Evolutionary conservation across 345 rosid genomes (phyloP), one percentile per base, ranked within the genome.

Genomic region (Gossypium rotundifolium): DNA sequence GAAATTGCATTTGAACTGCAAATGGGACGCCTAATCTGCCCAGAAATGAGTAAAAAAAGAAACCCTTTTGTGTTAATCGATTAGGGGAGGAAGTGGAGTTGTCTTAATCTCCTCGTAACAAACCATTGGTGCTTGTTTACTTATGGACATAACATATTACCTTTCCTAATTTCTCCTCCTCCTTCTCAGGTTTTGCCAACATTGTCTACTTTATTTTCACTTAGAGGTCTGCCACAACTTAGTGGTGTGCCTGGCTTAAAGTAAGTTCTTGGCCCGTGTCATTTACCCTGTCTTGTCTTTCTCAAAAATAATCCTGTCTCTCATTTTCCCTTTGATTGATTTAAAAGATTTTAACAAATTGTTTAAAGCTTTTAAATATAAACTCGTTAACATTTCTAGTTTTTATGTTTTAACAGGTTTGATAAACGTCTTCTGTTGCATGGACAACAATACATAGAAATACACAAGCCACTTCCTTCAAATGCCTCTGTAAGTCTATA

Each of bases 391-490:
- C 17, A 18, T 44, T 65, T 65, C 27, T 42, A 10, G 46, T 3
- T 51, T 14, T 64, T 1, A 17, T 51, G 23, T 51, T 27, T 51
- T 51, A 17, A 63, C 85, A 94, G 98, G 16, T 89, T 63, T 76
- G 97, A 92, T 83, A 87, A 84, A 9, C 80, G 78, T 65, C 97
- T 92, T 75, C 78, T 94, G 81, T 77, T 94, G 87, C 97, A 94
- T 80, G 97, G 92, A 76, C 93, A 92, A 55, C 98, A 94, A 18
- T 92, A 88, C 73, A 87, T 94, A 68, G 93, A 92, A 83, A 3
- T 94, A n/a, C 85, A 86, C 81, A 89, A 77, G 83, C 93, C 97
- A 61, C 68, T 92, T 60, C 92, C 97, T 78, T 82, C 95, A 17
- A 85, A 80, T 49, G 93, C 89, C 51, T 51, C 84, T 72, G 98